Percentiles rank a stretch among this genome's conserved stretches.
Conservation (phyloP, 225 moss, liverwort and hornwort species). For the Pseudoscleropodium purum region DNA sequence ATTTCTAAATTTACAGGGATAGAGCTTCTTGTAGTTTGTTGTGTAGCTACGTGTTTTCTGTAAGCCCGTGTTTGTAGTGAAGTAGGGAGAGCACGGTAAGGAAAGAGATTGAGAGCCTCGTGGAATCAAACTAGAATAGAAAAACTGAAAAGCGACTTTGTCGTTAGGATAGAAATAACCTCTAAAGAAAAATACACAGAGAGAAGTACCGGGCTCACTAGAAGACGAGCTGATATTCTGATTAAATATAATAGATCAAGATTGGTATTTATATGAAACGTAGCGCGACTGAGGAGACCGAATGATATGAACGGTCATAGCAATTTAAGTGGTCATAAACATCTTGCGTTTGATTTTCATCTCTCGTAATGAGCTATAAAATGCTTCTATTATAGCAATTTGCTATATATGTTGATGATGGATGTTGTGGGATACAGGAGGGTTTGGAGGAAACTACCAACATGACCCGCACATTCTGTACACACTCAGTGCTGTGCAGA, state of each 20-base stretch:
- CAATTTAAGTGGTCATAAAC: background rate
- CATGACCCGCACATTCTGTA: slow-evolving; percentile 81
- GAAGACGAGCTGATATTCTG: background rate
- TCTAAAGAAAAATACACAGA: no score
- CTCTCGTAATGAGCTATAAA: background rate
- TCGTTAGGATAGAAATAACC: background rate
- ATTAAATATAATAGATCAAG: background rate
- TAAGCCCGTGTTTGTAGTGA: background rate
- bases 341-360: background rate
- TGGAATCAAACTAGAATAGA: background rate
- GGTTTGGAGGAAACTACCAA: slow-evolving; percentile 73
- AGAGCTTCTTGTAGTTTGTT: background rate
- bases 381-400: background rate
- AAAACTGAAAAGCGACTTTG: background rate
- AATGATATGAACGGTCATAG: background rate
- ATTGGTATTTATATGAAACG: background rate
- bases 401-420: background rate
- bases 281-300: background rate
- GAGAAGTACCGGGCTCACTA: background rate
- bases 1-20: background rate
- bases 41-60: background rate
- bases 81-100: background rate
- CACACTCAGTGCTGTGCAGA: slow-evolving; percentile 68
- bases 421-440: slow-evolving; percentile 32
- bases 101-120: background rate